Conservation (phyloP, 2,329 filamentous ascomycete genomes). For the Metarhizium album region DNA sequence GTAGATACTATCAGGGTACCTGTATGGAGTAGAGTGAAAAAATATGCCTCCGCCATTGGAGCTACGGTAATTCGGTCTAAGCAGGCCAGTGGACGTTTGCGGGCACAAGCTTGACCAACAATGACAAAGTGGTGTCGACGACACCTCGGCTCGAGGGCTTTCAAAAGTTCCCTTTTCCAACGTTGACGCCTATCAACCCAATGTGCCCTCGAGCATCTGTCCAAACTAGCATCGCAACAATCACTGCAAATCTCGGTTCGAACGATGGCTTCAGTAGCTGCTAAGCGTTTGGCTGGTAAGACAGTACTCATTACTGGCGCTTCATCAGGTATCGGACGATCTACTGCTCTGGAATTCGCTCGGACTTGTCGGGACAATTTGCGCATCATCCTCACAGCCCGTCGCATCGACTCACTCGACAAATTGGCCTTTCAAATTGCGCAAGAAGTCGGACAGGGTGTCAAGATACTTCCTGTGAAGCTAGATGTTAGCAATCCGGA, state of each 20-base stretch:
- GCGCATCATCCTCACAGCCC: conserved; percentile 80
- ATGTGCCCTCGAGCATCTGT: neutral
- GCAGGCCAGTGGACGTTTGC: too few species aligned
- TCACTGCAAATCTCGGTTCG: neutral
- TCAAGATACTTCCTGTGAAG: conserved; percentile 72
- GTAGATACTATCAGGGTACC: too few species aligned
- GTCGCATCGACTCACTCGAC: conserved; percentile 67
- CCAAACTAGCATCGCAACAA: neutral
- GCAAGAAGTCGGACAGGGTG: conserved; percentile 64
- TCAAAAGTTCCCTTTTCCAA: too few species aligned
- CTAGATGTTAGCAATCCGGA: conserved; percentile 77
- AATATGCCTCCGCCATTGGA: too few species aligned
- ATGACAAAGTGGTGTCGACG: too few species aligned
- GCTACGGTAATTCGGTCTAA: too few species aligned
- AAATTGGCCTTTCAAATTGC: conserved; percentile 67
- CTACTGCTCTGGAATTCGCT: conserved; percentile 84
- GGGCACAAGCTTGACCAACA: too few species aligned
- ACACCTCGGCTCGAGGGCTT: too few species aligned
- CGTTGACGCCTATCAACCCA: neutral
- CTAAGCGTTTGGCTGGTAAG: conserved; percentile 83
- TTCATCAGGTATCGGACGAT: conserved; percentile 80
- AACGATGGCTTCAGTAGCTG: conserved; percentile 43
- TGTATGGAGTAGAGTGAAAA: too few species aligned
- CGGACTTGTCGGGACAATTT: conserved; percentile 69
- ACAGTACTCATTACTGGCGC: conserved; percentile 88